phyloP scores from a whole-genome alignment of 2,329 filamentous ascomycete species.

The Epichloe festucae region DNA sequence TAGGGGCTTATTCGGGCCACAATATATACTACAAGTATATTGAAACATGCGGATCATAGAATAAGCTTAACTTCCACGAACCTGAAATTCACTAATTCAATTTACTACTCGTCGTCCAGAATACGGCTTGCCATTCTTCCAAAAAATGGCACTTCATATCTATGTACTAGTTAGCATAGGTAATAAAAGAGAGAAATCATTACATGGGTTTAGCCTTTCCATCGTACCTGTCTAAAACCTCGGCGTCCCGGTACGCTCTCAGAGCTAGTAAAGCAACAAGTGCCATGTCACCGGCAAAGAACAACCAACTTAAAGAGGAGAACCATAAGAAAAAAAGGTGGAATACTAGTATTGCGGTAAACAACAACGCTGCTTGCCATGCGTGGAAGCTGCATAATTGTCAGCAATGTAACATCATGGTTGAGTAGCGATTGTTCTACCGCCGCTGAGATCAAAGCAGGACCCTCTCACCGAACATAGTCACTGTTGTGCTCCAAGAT shows the following conservation, averaged over 20 bases:
- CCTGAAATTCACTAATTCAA: not conserved
- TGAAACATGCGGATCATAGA: not conserved
- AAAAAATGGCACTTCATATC: constrained; percentile 81
- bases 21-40: not conserved
- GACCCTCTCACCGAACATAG: constrained; percentile 63
- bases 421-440: not conserved
- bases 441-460: not conserved
- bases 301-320: constrained; percentile 65
- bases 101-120: constrained; percentile 61
- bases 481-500: constrained; percentile 90
- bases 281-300: constrained; percentile 63
- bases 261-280: constrained; percentile 66
- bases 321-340: constrained; percentile 85
- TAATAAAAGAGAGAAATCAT: no score
- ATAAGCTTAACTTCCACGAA: not conserved
- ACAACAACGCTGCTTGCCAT: constrained; percentile 82
- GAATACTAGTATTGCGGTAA: constrained; percentile 59
- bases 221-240: constrained; percentile 46
- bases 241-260: constrained; percentile 74
- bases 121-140: constrained; percentile 77
- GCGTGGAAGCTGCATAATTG: constrained; percentile 63
- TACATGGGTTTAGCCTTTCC: not conserved
- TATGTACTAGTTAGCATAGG: constrained; percentile 12
- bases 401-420: constrained; percentile 8
- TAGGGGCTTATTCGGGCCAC: not conserved